Evolutionary conservation across 2,329 filamentous ascomycete species (phyloP).

Genomic region (Stemphylium lycopersici): DNA sequence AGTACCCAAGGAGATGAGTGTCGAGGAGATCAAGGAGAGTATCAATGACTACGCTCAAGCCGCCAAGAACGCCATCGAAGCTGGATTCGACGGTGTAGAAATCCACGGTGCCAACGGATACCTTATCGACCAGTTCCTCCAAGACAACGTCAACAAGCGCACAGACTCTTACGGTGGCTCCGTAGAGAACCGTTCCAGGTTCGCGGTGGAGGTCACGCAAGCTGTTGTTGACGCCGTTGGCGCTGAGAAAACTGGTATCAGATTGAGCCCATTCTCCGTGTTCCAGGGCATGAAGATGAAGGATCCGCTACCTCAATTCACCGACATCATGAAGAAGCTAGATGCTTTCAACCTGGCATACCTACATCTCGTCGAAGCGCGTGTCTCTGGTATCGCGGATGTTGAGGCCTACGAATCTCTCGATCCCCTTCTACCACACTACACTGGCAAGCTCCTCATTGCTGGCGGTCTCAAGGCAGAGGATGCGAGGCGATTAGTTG

Average conservation of each 20-base stretch:
- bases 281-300: slow-evolving; percentile 70
- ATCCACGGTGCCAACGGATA: slow-evolving; percentile 68
- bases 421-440: slow-evolving; percentile 34
- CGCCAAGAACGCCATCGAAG: slow-evolving; percentile 55
- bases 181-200: slow-evolving; percentile 59
- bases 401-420: slow-evolving; percentile 29
- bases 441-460: slow-evolving; percentile 44
- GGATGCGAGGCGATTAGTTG: slow-evolving; percentile 45
- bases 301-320: slow-evolving; percentile 68
- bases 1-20: slow-evolving; percentile 46
- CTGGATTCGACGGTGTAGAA: slow-evolving; percentile 68
- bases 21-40: slow-evolving; percentile 49
- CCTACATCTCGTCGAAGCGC: slow-evolving; percentile 61
- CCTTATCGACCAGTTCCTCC: slow-evolving; percentile 70
- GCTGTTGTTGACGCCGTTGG: slow-evolving; percentile 61
- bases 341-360: slow-evolving; percentile 60
- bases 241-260: slow-evolving; percentile 62
- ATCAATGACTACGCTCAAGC: slow-evolving; percentile 50
- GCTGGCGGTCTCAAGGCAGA: slow-evolving; percentile 52
- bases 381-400: slow-evolving; percentile 55
- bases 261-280: slow-evolving; percentile 64
- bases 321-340: slow-evolving; percentile 60
- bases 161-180: slow-evolving; percentile 57
- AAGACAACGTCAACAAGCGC: slow-evolving; percentile 62
- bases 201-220: slow-evolving; percentile 60